Base-by-base conservation (phyloP, 2,329 filamentous ascomycete genomes). In the Arthrobotrys sinensis region DNA sequence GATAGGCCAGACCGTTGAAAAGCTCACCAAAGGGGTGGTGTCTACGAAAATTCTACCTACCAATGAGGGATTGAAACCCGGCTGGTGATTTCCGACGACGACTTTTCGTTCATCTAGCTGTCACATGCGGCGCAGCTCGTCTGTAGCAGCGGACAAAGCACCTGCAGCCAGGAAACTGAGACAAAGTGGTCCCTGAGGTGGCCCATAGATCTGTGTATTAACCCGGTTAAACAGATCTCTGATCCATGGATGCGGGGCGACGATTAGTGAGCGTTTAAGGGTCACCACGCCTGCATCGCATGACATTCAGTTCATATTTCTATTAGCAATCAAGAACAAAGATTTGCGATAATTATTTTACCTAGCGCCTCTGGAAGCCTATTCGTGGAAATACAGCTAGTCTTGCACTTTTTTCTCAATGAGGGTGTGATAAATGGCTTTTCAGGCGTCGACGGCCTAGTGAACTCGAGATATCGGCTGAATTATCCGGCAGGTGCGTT, bases 401-500 rank as follows among this genome's bases (percentile, higher is more conserved):
- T n/a, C 43, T 46, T 28, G 5, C 46, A 19, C 3, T 24, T 4
- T 32, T 52, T 28, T 36, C 8, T n/a, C 28, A 34, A 28, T 28
- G n/a, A 1, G 32, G 16, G 48, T n/a, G n/a, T 8, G 40, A 46
- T 63, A 48, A 32, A 48, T 34, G 11, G 38, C 10, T 46, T 46
- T 45, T 19, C 12, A 6, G 6, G 11, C 12, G 6, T 38, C 11
- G 12, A n/a, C 16, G 14, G 4, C 14, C 34, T 55, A 8, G 32
- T n/a, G 10, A 19, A 43, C 36, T 43, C 3, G 34, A 43, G 6
- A 28, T 60, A 32, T 12, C 48, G 60, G 60, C 52, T 57, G 46
- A 46, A 72, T 72, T 72, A 72, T 66, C 69, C 69, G 60, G 68
- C 6, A 46, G 34, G 7, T 52, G 36, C 53, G 36, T 43, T 43